Conservation (phyloP, 495 filamentous ascomycete genomes). For the Cenococcum geophilum region DNA sequence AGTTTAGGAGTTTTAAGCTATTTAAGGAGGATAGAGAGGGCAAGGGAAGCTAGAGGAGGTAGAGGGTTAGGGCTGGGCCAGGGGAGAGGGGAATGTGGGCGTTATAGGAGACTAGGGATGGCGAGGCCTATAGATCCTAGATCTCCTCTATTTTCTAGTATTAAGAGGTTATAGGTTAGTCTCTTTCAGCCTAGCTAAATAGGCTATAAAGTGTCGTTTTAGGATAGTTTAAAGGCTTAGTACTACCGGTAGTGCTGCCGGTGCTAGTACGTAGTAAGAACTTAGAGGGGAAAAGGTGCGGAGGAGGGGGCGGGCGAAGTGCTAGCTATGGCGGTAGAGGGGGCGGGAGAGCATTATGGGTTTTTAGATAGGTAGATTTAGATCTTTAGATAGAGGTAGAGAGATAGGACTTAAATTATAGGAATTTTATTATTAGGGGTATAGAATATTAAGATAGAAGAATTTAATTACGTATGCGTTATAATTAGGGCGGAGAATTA, state of each 20-base stretch:
- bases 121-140: conserved; percentile 37
- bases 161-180: conserved; percentile 28
- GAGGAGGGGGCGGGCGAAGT: conserved; percentile 3
- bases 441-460: background rate
- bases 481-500: conserved; percentile 11
- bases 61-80: background rate
- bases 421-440: background rate
- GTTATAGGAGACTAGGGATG: no score
- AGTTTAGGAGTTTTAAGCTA: no score
- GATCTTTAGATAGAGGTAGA: background rate
- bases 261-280: background rate
- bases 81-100: background rate
- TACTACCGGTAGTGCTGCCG: background rate
- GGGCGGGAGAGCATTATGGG: conserved; percentile 21
- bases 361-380: no score
- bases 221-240: background rate
- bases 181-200: background rate
- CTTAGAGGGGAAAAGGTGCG: background rate
- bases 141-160: conserved; percentile 43
- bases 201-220: background rate
- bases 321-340: conserved; percentile 10
- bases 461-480: background rate
- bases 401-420: no score
- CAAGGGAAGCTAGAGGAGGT: no score
- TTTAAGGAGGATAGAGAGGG: background rate